These are phyloP conservation scores for Fomitopsis palustris DNA, from an alignment of 1,284 basidiomycete genomes.

Conservation along the genomic window DNA sequence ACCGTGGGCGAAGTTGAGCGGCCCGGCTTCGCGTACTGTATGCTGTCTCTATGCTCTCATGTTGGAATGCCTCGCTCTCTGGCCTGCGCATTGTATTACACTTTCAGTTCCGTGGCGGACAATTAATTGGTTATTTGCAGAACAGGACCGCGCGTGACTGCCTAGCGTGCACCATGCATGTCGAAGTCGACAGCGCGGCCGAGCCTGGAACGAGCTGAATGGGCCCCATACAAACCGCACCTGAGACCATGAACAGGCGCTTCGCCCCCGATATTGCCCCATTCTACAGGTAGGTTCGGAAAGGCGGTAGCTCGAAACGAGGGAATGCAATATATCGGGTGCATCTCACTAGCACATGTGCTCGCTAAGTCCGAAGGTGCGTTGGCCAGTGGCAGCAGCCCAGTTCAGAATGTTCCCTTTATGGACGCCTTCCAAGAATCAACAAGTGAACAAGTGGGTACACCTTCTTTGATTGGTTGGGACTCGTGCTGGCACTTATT, in stretches of 20 bases:
- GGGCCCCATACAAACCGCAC: not conserved
- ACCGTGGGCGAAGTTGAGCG: not conserved
- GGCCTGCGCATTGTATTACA: not conserved
- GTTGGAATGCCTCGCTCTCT: not conserved
- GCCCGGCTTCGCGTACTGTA: not conserved
- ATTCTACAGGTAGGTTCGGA: not conserved
- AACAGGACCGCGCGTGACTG: not conserved
- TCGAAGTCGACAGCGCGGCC: not conserved
- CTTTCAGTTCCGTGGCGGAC: not conserved
- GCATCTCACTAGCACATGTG: not conserved
- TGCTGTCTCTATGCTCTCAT: not conserved
- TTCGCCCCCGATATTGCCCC: not conserved
- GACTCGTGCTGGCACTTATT: not conserved
- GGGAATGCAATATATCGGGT: not conserved
- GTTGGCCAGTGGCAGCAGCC: not conserved
- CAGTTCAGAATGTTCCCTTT: not conserved
- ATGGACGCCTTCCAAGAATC: not conserved
- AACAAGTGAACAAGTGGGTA: not conserved
- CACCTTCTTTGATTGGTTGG: not conserved
- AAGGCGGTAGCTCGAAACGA: not conserved
- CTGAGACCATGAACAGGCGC: not conserved
- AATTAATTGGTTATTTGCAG: conserved; percentile 1
- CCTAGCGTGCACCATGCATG: not conserved
- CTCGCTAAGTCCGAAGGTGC: not conserved
- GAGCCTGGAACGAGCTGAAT: not conserved